phyloP scores from a whole-genome alignment of 805 yeast genomes.

The Kodamaea hsintzibuensis region DNA sequence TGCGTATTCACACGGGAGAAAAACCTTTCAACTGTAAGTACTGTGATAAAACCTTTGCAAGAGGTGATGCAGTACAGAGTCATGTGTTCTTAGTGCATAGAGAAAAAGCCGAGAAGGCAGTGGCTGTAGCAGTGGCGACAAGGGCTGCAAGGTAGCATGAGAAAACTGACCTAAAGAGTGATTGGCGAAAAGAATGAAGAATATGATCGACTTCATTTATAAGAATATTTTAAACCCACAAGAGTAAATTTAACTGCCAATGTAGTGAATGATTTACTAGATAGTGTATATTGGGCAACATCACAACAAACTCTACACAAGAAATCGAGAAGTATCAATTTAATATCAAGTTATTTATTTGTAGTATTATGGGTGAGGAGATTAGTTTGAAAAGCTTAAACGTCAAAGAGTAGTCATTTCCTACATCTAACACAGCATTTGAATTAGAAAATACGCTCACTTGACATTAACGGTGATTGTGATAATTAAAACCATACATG shows the following conservation, averaged over 20 bases:
- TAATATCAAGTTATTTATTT: background rate
- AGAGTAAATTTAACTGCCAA: too few species aligned
- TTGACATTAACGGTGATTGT: background rate
- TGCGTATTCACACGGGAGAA: conserved; percentile 62
- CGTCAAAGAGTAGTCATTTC: too few species aligned
- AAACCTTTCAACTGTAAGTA: conserved; percentile 74
- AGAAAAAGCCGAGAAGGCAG: conserved; percentile 10
- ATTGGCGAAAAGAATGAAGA: too few species aligned
- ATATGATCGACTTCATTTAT: too few species aligned
- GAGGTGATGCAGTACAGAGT: conserved; percentile 26
- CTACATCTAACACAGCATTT: too few species aligned
- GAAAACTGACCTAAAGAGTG: too few species aligned
- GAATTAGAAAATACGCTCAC: too few species aligned
- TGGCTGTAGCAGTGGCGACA: conserved; percentile 5
- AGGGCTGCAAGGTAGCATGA: background rate
- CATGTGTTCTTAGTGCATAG: conserved; percentile 23
- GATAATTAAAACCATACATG: background rate
- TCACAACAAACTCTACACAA: background rate
- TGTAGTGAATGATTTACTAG: too few species aligned
- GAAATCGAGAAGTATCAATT: background rate
- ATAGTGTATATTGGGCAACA: background rate
- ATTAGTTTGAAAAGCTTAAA: too few species aligned
- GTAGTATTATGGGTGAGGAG: too few species aligned
- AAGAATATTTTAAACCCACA: too few species aligned
- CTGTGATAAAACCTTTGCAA: conserved; percentile 42